Percentiles rank a stretch among this genome's conserved stretches.
phyloP scores from a whole-genome alignment of 2,329 filamentous ascomycete species.

The Cryphonectria radicalis region DNA sequence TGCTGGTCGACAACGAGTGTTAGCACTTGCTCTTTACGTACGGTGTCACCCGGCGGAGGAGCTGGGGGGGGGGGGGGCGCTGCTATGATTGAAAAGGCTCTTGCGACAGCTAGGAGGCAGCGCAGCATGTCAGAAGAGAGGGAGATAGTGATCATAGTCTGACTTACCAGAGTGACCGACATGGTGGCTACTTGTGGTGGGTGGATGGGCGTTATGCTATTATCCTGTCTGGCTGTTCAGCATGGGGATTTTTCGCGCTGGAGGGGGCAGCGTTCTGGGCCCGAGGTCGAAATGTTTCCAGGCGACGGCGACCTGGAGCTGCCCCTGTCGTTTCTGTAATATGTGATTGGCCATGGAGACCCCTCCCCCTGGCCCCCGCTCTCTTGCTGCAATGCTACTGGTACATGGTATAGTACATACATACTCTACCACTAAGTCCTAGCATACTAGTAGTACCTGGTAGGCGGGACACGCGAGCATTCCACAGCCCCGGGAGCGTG shows the following conservation, averaged over 20 bases:
- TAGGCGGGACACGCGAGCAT: conserved; percentile 12
- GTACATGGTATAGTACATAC: not conserved
- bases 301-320: not conserved
- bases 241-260: not conserved
- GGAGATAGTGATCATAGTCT: not conserved
- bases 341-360: conserved; percentile 11
- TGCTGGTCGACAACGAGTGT: conserved; percentile 67
- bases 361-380: too few relatives aligned
- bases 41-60: not conserved
- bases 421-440: too few relatives aligned
- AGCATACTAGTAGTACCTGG: not conserved
- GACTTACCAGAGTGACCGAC: conserved; percentile 12
- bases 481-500: not conserved
- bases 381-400: not conserved
- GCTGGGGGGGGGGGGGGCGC: not conserved
- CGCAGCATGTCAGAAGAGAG: not conserved
- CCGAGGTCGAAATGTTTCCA: not conserved
- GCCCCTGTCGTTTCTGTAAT: conserved; percentile 7
- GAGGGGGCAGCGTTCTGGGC: conserved; percentile 2
- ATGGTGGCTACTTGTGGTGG: not conserved
- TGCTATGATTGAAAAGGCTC: not conserved
- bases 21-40: not conserved
- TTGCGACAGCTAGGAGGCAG: not conserved
- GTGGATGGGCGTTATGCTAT: not conserved
- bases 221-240: not conserved